Base-by-base conservation (phyloP, 441 rosid species). In the Populus tomentosa region DNA sequence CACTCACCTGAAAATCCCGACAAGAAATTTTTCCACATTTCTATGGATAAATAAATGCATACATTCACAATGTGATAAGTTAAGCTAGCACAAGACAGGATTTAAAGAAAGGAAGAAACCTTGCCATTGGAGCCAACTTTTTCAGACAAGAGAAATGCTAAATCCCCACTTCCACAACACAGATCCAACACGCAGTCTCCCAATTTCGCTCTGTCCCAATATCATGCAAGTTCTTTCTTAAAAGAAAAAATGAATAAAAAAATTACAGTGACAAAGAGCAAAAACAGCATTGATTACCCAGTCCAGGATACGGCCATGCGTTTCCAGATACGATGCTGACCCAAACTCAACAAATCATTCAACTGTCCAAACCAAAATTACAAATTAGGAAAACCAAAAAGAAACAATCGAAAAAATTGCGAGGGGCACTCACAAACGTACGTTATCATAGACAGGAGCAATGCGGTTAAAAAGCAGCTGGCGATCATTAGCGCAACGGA, bases 301-400 rank as follows among this genome's bases (percentile, higher is more conserved):
- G 90, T 86, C 98, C 98, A 93, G 69, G 99, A 90, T 1, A 90
- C 90, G 77, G 94, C 87, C 94, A 93, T 95, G 38, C 91, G 89
- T 74, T 95, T 95, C 97, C 99, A 95, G 74, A 94, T 81, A 18
- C 97, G 90, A 81, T 94, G 99, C 80, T 94, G 97, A 10, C 97
- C 95, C 80, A 95, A 85, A 70, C 95, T 91, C 80, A 91, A 71
- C 80, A 92, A 80, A 88, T 92, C 97, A 80, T 95, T 95, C 82
- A 93, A 77, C 98, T 92, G 83, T 74, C 62, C 42, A 21, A 36
- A 50, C 33, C 4, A 26, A 32, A 7, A 30, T 30, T 30, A 30
- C 32, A 30, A 30, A 30, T 30, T 30, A 30, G 32, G 32, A 30
- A 30, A 30, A 3, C 32, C 32, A 30, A 30, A 30, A 30, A 3